Percentiles rank a stretch among this genome's conserved stretches.
Conservation (phyloP, 2,329 filamentous ascomycete species). For the Penicillium sp. region DNA sequence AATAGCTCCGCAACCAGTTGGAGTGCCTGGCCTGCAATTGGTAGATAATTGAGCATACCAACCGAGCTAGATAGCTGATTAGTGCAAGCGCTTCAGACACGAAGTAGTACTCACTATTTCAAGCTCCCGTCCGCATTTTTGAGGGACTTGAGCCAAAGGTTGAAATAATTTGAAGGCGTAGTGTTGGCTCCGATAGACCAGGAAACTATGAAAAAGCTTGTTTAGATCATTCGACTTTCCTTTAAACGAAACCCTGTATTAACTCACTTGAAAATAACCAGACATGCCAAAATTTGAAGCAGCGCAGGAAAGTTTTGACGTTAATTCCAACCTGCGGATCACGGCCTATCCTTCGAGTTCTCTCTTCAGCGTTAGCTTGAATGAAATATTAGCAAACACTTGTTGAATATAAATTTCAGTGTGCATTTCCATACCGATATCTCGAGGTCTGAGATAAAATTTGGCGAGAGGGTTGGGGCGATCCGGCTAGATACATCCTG, state of each 20-base stretch:
- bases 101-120: not conserved
- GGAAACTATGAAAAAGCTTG: not conserved
- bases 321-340: not conserved
- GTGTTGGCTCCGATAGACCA: not conserved
- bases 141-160: not conserved
- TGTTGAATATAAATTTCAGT: not conserved
- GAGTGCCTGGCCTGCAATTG: not conserved
- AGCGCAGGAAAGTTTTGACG: not conserved
- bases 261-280: not conserved
- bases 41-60: not conserved
- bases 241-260: not conserved
- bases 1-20: not conserved
- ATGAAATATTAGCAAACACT: not conserved
- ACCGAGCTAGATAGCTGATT: not conserved
- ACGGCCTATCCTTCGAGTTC: not conserved
- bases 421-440: not conserved
- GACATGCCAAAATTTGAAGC: not conserved
- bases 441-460: not conserved
- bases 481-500: not conserved
- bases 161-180: not conserved
- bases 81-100: not conserved
- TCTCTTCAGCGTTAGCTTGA: not conserved
- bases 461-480: not conserved
- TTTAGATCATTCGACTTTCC: not conserved
- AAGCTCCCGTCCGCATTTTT: not conserved